phyloP scores from a whole-genome alignment of 139 green algal species.

The Chlorella sp. region DNA sequence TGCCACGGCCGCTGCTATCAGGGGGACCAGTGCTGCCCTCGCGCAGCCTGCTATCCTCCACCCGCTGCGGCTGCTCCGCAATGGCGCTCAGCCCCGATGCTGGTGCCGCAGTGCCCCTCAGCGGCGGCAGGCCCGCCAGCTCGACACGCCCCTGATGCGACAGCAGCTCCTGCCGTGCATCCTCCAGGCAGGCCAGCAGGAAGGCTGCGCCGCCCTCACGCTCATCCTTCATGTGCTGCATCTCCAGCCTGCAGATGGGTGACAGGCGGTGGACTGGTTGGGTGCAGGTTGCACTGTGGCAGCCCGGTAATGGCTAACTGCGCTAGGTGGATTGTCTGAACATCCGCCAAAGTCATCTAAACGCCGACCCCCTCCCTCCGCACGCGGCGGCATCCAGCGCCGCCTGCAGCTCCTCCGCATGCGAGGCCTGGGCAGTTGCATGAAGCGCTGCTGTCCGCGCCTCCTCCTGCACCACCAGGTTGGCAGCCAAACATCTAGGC shows the following conservation, averaged over 20 bases:
- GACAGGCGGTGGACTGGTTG: neutral
- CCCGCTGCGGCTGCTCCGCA: neutral
- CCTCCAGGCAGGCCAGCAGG: slow-evolving; percentile 13
- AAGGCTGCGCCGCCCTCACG: neutral
- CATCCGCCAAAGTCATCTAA: no score
- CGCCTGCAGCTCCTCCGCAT: neutral
- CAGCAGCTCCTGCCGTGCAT: slow-evolving; percentile 18
- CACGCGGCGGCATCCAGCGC: neutral
- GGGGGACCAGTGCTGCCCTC: neutral
- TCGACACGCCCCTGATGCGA: neutral
- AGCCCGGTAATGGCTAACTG: neutral
- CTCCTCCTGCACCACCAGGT: neutral
- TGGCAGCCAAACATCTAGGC: no score
- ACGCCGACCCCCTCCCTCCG: neutral
- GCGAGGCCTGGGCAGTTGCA: no score
- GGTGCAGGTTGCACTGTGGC: no score
- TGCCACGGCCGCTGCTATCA: no score
- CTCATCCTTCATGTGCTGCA: neutral
- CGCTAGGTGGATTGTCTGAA: no score
- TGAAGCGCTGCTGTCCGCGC: neutral
- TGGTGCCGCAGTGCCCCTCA: neutral
- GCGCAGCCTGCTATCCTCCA: neutral
- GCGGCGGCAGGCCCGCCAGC: neutral
- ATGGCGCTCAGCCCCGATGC: neutral
- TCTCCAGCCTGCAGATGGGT: neutral